Evolutionary conservation across 768 basidiomycete species (phyloP), one percentile per base, ranked within the genome.

Genomic region (Leccinum barrowsii): DNA sequence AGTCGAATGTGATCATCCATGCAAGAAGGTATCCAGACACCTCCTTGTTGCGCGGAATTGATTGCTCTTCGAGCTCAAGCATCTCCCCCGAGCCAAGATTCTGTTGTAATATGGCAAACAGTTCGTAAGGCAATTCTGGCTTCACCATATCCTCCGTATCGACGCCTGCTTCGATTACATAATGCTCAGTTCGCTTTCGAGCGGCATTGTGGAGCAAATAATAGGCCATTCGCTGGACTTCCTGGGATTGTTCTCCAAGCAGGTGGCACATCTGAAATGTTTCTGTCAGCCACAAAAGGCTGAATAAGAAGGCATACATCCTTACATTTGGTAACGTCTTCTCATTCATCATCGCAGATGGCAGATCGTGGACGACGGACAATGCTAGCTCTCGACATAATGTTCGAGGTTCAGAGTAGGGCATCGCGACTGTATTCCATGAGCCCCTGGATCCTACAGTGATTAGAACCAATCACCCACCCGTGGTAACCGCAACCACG

Each of bases 1-100:
- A 76, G 66, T 94, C 92, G 60, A 97, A 87, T 1, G 87, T 69
- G n/a, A 92, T 75, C 87, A 95, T 90, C 94, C 94, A 97, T 2
- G 81, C 83, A 8, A 97, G 80, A n/a, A 97, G 74, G 61, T 84
- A 82, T 4, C 87, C 85, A 60, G 90, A 85, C 2, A 82, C 67
- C 51, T 76, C 78, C 78, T 72, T 62, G 57, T 63, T 67, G 59
- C 52, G 61, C 5, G 50, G 26, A 59, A 73, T 51, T 56, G 82
- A 76, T 62, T 77, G 70, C 52, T 77, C 75, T 2, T 75, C 71
- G 2, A 73, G 66, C 35, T 78, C 78, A 24, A 76, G 73, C 7
- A 56, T 67, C 7, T 78, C 79, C 4, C 75, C 76, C 0, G 75
- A 67, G 8, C 74, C 65, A 24, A 86, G 64, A 48, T 71, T 77